A percentile compares a stretch with the other conserved stretches of the same genome.
These are phyloP conservation scores for Neurospora sp. DNA, from an alignment of 495 filamentous ascomycete genomes.

Conservation along the genomic window DNA sequence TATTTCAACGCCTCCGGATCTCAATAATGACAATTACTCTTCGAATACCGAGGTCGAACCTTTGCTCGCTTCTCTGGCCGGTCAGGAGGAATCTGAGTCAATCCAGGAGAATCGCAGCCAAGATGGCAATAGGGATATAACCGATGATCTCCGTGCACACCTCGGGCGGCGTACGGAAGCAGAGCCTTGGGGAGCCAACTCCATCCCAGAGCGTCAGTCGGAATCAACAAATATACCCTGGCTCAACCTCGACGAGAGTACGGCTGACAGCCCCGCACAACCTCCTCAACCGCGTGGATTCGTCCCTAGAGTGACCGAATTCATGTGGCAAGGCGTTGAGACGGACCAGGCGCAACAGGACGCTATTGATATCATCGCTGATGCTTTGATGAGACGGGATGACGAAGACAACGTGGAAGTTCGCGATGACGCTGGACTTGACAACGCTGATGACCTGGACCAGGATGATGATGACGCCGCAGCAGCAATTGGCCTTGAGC, in stretches of 20 bases:
- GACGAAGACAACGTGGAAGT: slow-evolving; percentile 24
- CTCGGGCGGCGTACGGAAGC: not conserved
- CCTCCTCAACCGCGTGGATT: slow-evolving; percentile 20
- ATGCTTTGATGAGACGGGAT: slow-evolving; percentile 17
- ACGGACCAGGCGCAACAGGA: slow-evolving; percentile 27
- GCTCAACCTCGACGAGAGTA: not conserved
- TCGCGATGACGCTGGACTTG: slow-evolving; percentile 19
- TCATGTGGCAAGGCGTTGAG: slow-evolving; percentile 36
- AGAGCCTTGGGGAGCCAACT: not conserved
- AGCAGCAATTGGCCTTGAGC: slow-evolving; percentile 32
- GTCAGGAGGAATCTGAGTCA: not conserved
- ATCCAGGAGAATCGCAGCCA: not conserved
- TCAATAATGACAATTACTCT: not conserved
- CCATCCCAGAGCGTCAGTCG: not conserved
- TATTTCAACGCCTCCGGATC: not conserved
- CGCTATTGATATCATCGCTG: slow-evolving; percentile 11
- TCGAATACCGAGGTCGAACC: not conserved
- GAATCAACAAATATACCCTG: not conserved
- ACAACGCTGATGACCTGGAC: slow-evolving; percentile 23
- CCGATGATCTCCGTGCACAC: not conserved
- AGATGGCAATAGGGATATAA: not conserved
- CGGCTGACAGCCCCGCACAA: not conserved
- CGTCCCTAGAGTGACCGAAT: slow-evolving; percentile 32
- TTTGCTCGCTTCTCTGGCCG: not conserved
- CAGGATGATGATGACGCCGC: slow-evolving; percentile 34